These are phyloP conservation scores for Arachis hypogaea DNA, from an alignment of 306 rosid genomes.

Conservation along the genomic window DNA sequence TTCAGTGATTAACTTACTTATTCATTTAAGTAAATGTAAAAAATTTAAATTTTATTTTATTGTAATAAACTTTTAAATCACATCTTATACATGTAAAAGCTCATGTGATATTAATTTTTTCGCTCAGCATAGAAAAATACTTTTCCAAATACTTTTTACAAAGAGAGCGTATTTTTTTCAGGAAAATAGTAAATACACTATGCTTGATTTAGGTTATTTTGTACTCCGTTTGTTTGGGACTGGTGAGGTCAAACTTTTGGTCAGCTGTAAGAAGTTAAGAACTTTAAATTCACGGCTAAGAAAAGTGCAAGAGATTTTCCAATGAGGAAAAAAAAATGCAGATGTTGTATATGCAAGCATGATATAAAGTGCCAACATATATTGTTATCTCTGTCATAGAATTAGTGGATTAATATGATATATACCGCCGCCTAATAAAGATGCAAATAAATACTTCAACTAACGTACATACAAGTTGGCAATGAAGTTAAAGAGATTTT, in stretches of 20 bases:
- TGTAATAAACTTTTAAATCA: too few relatives aligned
- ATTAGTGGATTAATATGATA: too few relatives aligned
- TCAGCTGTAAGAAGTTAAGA: background rate
- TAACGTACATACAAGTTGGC: too few relatives aligned
- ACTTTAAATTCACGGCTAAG: background rate
- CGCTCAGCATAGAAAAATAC: too few relatives aligned
- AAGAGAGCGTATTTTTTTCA: background rate
- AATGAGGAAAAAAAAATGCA: background rate
- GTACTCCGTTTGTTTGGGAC: background rate
- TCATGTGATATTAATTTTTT: too few relatives aligned
- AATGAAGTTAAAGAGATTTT: too few relatives aligned
- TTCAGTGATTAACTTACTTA: too few relatives aligned
- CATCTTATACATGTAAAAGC: too few relatives aligned
- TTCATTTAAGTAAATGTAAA: too few relatives aligned
- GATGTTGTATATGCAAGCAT: background rate
- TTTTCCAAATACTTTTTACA: background rate
- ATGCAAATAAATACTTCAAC: background rate
- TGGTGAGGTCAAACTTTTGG: background rate
- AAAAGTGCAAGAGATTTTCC: background rate
- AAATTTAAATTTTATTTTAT: too few relatives aligned
- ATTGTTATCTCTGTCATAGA: background rate
- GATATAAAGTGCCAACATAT: background rate
- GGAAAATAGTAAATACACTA: background rate
- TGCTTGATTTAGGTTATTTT: too few relatives aligned
- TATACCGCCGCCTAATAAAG: background rate